phyloP scores from a whole-genome alignment of 2,329 filamentous ascomycete species.

The Calonectria crousiana region DNA sequence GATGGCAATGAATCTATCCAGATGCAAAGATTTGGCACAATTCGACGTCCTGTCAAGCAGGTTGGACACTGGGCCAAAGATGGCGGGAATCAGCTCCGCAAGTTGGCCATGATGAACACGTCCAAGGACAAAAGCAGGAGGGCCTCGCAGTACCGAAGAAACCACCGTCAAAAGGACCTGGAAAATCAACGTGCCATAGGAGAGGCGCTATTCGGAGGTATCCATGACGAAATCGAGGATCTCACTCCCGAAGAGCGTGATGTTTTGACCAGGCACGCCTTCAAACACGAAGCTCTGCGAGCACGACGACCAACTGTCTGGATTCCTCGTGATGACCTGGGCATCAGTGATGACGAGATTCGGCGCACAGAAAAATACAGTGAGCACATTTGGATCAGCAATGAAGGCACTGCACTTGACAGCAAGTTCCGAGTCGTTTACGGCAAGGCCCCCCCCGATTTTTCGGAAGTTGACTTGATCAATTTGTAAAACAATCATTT shows the following conservation, averaged over 20 bases:
- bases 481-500: slow-evolving; percentile 65
- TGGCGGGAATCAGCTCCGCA: slow-evolving; percentile 62
- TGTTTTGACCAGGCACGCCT: slow-evolving; percentile 85
- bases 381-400: slow-evolving; percentile 90
- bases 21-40: slow-evolving; percentile 54
- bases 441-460: slow-evolving; percentile 87
- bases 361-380: slow-evolving; percentile 80
- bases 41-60: slow-evolving; percentile 61
- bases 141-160: slow-evolving; percentile 61
- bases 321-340: slow-evolving; percentile 92
- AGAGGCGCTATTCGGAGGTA: slow-evolving; percentile 86
- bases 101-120: slow-evolving; percentile 52
- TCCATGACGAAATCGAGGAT: slow-evolving; percentile 95
- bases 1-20: slow-evolving; percentile 55
- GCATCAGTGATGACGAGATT: slow-evolving; percentile 93
- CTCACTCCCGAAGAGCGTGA: slow-evolving; percentile 91
- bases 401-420: slow-evolving; percentile 90
- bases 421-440: slow-evolving; percentile 87
- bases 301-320: slow-evolving; percentile 89
- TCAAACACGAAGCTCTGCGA: slow-evolving; percentile 89
- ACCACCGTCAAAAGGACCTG: slow-evolving; percentile 69
- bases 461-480: slow-evolving; percentile 89
- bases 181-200: slow-evolving; percentile 81
- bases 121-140: slow-evolving; percentile 43
- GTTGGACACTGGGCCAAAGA: slow-evolving; percentile 53